Conservation (phyloP, 2,329 filamentous ascomycete genomes). For the Fusarium irregulare region DNA sequence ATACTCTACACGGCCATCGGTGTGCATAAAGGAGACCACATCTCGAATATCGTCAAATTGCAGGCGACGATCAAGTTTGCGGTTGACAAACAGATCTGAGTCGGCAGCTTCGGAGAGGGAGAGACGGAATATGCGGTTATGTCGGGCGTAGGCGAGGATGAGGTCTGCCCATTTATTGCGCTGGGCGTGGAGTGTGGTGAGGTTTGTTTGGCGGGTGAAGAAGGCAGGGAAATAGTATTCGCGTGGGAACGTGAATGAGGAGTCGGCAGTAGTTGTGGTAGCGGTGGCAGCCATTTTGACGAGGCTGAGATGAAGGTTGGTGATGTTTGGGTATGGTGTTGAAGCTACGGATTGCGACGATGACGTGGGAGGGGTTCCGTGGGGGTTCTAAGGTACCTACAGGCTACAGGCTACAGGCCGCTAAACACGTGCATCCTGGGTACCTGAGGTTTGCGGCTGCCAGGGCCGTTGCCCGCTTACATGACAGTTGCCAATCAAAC, state of each 20-base stretch:
- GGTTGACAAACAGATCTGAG: conserved; percentile 68
- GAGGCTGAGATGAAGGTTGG: conserved; percentile 4
- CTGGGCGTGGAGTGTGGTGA: conserved; percentile 78
- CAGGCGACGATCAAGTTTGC: conserved; percentile 63
- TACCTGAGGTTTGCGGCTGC: not conserved
- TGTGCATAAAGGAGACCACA: conserved; percentile 69
- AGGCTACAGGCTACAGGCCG: conserved; percentile 2
- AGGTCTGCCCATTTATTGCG: conserved; percentile 87
- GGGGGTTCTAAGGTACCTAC: not conserved
- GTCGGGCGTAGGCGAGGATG: conserved; percentile 84
- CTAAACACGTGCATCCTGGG: conserved; percentile 25
- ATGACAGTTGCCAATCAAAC: not conserved
- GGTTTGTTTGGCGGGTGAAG: conserved; percentile 84
- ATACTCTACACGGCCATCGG: conserved; percentile 74
- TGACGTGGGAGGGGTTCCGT: conserved; percentile 35
- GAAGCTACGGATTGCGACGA: conserved; percentile 17
- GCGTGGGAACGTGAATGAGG: conserved; percentile 67
- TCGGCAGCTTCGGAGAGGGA: conserved; percentile 69
- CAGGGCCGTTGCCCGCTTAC: not conserved
- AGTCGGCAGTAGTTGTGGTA: conserved; percentile 1
- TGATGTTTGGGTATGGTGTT: conserved; percentile 25
- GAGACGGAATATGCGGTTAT: conserved; percentile 81
- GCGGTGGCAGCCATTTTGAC: conserved; percentile 22
- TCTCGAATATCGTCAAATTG: conserved; percentile 64
- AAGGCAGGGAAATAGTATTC: conserved; percentile 85